Conservation (phyloP, 2,329 filamentous ascomycete genomes). For the Cryphonectria japonica region DNA sequence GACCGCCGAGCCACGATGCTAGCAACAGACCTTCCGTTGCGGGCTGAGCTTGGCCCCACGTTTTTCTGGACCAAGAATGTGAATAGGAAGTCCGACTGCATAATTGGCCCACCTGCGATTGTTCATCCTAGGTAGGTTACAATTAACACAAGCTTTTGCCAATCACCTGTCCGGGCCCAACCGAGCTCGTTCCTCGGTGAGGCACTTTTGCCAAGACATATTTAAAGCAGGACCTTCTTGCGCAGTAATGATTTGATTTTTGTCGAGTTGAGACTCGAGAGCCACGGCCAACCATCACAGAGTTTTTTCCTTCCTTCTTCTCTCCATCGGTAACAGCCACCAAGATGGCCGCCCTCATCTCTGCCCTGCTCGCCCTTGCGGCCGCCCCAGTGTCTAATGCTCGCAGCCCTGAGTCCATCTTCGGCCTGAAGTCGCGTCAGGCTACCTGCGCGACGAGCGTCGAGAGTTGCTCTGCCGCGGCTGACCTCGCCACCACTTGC, state of each 20-base stretch:
- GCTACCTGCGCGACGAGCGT: constrained; percentile 23
- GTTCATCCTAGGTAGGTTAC: constrained; percentile 19
- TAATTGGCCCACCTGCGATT: not conserved
- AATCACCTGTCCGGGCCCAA: not conserved
- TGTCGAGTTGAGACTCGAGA: not conserved
- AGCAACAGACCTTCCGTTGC: constrained; percentile 20
- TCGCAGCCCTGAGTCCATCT: constrained; percentile 22
- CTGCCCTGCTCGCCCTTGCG: constrained; percentile 20
- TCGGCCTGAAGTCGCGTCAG: constrained; percentile 17
- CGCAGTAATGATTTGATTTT: not conserved
- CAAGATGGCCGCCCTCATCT: constrained; percentile 12
- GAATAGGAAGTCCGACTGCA: constrained; percentile 2
- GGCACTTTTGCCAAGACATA: constrained; percentile 10
- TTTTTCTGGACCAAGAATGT: not conserved
- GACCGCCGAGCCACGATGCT: not conserved
- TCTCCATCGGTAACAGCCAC: not conserved
- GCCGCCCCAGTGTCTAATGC: constrained; percentile 15
- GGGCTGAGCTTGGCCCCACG: constrained; percentile 11
- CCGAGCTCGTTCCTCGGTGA: not conserved
- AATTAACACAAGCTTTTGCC: not conserved
- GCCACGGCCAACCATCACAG: not conserved
- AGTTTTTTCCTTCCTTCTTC: not conserved
- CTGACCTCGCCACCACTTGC: constrained; percentile 18
- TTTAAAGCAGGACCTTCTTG: not conserved
- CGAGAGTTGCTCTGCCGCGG: constrained; percentile 25